Evolutionary conservation across 768 basidiomycete species (phyloP).

Genomic region (Sistotremastrum niveocremeum): DNA sequence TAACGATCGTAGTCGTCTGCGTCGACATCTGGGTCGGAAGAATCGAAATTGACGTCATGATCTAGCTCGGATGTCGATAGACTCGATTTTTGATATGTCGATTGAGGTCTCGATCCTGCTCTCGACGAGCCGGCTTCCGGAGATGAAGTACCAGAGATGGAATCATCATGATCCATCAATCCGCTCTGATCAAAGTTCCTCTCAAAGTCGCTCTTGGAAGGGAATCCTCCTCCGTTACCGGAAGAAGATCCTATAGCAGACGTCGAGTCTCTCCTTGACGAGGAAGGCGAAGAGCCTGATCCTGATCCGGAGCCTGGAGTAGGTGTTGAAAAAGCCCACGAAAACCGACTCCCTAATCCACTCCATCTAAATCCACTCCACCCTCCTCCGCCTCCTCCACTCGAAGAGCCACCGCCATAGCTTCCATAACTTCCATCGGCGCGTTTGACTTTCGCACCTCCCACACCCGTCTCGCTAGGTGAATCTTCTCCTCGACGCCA

Average conservation of each 20-base stretch:
- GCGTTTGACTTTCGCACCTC: conserved; percentile 2
- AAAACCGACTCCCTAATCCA: conserved; percentile 27
- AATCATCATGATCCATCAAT: conserved; percentile 17
- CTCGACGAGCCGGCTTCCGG: no score
- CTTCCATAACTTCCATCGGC: conserved; percentile 15
- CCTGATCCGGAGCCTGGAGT: not conserved
- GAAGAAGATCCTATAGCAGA: no score
- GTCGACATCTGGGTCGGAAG: conserved; percentile 11
- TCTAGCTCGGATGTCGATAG: conserved; percentile 4
- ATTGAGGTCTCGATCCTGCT: no score
- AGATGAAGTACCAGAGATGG: conserved; percentile 7
- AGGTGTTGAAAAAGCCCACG: not conserved
- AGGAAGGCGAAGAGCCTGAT: not conserved
- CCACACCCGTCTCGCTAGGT: conserved; percentile 8
- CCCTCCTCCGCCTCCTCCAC: conserved; percentile 13
- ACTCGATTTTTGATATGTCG: no score
- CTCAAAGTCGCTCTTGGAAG: conserved; percentile 30
- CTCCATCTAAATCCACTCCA: conserved; percentile 28
- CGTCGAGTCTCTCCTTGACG: no score
- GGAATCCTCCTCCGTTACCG: conserved; percentile 10
- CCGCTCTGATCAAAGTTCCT: conserved; percentile 31
- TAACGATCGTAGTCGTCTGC: conserved; percentile 16
- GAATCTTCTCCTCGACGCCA: conserved; percentile 20
- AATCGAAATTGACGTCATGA: conserved; percentile 20
- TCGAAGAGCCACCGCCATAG: conserved; percentile 14